Conservation (phyloP, 75 land plant genomes). For the Selaginella tamariscina region DNA sequence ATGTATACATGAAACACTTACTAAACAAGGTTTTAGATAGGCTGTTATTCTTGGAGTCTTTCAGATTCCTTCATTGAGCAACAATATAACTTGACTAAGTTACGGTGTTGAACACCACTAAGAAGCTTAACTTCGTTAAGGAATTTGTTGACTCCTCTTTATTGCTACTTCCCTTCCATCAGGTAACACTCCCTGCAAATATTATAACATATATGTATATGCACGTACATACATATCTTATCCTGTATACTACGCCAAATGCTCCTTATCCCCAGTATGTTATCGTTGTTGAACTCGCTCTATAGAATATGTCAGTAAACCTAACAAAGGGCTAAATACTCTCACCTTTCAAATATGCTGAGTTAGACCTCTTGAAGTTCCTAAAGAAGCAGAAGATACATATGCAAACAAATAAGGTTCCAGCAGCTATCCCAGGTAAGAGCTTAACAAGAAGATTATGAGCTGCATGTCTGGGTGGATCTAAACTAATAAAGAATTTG, state of each 20-base stretch:
- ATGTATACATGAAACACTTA: not conserved
- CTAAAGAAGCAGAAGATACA: not conserved
- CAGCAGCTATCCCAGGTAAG: not conserved
- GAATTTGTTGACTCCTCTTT: not conserved
- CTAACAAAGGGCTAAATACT: not conserved
- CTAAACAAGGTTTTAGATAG: not conserved
- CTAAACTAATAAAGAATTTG: not conserved
- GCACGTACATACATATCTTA: not conserved
- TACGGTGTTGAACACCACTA: not conserved
- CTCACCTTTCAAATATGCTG: not conserved
- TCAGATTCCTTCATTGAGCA: not conserved
- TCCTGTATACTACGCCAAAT: not conserved
- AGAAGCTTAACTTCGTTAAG: not conserved
- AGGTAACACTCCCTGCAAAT: not conserved
- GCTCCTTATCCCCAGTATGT: not conserved
- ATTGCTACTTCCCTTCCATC: not conserved
- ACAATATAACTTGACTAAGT: not conserved
- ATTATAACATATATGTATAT: not conserved
- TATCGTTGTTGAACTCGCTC: not conserved
- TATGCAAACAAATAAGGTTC: not conserved
- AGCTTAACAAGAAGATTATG: not conserved
- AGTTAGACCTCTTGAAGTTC: not conserved
- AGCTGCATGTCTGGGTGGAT: not conserved
- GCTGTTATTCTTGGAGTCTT: not conserved
- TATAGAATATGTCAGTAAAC: not conserved